phyloP scores from a whole-genome alignment of 257 asterid genomes.

The Petunia axillaris region DNA sequence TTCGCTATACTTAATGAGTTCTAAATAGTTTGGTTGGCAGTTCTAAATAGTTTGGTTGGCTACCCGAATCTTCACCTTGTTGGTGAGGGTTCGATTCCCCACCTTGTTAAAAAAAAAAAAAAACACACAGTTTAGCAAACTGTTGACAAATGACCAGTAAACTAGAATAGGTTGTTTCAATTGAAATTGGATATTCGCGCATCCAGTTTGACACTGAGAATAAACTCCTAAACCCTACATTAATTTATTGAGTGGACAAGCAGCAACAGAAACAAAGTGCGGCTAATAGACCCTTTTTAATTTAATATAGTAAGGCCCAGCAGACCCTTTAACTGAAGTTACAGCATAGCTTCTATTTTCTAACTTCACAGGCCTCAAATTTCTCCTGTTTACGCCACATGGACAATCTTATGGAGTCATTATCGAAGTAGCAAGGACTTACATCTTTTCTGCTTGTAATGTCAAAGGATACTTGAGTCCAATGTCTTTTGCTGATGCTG shows the following conservation, averaged over 20 bases:
- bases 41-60: too few species aligned
- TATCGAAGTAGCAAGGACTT: constrained; percentile 33
- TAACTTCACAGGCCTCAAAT: constrained; percentile 1
- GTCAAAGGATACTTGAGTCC: constrained; percentile 59
- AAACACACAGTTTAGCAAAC: not conserved
- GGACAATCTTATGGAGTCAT: constrained; percentile 6
- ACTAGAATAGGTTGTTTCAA: not conserved
- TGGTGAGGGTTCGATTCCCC: too few species aligned
- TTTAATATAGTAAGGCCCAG: not conserved
- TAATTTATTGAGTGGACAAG: not conserved
- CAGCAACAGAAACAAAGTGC: not conserved
- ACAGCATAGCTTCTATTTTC: constrained; percentile 6
- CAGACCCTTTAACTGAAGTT: not conserved
- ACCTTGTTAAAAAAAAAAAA: too few species aligned
- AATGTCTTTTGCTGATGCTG: constrained; percentile 68
- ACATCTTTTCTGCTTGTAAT: constrained; percentile 71
- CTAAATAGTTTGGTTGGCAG: not conserved
- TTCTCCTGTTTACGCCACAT: not conserved
- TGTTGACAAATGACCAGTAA: not conserved
- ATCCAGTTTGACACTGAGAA: not conserved
- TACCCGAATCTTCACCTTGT: too few species aligned
- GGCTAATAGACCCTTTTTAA: not conserved
- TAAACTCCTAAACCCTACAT: not conserved
- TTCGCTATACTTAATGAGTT: constrained; percentile 1
- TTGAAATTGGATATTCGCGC: not conserved